Conservation (phyloP, 768 basidiomycete genomes). For the Termitomyces bulborhizus region DNA sequence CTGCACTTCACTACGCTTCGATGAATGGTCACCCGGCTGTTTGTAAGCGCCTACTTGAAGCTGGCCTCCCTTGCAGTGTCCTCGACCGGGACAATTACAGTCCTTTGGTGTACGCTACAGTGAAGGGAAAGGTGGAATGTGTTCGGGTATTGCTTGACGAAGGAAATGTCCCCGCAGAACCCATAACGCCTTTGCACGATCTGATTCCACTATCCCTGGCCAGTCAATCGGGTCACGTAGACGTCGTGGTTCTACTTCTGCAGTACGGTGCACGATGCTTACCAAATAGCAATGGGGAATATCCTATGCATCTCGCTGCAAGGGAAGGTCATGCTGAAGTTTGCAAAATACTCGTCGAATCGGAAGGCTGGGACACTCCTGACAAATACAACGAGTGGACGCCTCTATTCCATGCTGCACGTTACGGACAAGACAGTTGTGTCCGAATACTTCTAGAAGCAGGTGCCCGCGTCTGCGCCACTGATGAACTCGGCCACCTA, state of each 20-base stretch:
- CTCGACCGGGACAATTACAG: conserved; percentile 92
- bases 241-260: conserved; percentile 75
- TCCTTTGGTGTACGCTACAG: conserved; percentile 89
- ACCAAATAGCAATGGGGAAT: conserved; percentile 94
- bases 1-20: conserved; percentile 91
- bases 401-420: conserved; percentile 91
- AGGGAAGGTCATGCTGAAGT: conserved; percentile 87
- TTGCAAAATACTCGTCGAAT: conserved; percentile 66
- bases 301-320: conserved; percentile 93
- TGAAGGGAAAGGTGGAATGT: conserved; percentile 77
- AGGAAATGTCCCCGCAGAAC: conserved; percentile 59
- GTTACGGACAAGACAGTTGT: conserved; percentile 73
- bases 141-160: conserved; percentile 77
- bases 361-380: conserved; percentile 75
- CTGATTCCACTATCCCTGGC: conserved; percentile 87
- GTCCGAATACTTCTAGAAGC: conserved; percentile 75
- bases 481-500: conserved; percentile 80
- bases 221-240: conserved; percentile 82
- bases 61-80: conserved; percentile 55
- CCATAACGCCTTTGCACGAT: conserved; percentile 53
- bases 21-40: conserved; percentile 84
- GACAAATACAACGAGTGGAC: conserved; percentile 99
- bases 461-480: conserved; percentile 65
- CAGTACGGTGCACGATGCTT: conserved; percentile 70
- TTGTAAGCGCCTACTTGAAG: conserved; percentile 70